Evolutionary conservation across 805 yeast species (phyloP).

Genomic region (Barnettozyma botsteinii): DNA sequence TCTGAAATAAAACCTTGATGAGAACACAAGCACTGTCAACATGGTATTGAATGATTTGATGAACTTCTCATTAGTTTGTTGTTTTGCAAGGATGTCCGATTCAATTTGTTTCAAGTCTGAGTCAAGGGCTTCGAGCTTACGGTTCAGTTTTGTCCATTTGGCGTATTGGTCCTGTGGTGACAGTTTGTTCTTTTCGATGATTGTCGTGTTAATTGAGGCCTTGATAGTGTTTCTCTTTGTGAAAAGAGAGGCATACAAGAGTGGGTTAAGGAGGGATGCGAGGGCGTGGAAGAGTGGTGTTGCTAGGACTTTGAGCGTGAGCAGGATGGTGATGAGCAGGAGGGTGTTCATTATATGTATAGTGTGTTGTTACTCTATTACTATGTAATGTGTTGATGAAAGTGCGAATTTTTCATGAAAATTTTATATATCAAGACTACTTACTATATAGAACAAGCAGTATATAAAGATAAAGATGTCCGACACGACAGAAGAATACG

Average conservation of each 20-base stretch:
- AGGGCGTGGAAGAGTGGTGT: too few relatives aligned
- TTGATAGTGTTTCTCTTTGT: conserved; percentile 27
- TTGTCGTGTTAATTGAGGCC: conserved; percentile 43
- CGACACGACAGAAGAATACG: conserved; percentile 37
- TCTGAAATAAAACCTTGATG: conserved; percentile 46
- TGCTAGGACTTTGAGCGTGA: too few relatives aligned
- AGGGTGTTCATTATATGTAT: too few relatives aligned
- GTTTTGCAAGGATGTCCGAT: conserved; percentile 91
- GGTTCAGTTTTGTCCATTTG: conserved; percentile 87
- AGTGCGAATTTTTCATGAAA: too few relatives aligned
- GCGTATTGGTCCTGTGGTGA: conserved; percentile 94
- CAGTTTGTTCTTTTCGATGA: conserved; percentile 45
- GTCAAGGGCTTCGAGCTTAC: conserved; percentile 74
- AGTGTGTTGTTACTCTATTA: too few relatives aligned
- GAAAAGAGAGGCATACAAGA: conserved; percentile 24
- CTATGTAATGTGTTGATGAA: too few relatives aligned
- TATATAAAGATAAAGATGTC: conserved; percentile 14
- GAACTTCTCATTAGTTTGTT: conserved; percentile 58
- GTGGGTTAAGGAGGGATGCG: conserved; percentile 28
- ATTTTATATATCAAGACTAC: too few relatives aligned
- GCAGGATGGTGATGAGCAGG: conserved; percentile 30
- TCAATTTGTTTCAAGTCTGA: conserved; percentile 96
- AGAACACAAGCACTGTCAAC: conserved; percentile 1
- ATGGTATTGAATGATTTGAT: not conserved
- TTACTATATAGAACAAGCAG: too few relatives aligned